These are phyloP conservation scores for Populus alba DNA, from an alignment of 345 rosid genomes.

Conservation along the genomic window DNA sequence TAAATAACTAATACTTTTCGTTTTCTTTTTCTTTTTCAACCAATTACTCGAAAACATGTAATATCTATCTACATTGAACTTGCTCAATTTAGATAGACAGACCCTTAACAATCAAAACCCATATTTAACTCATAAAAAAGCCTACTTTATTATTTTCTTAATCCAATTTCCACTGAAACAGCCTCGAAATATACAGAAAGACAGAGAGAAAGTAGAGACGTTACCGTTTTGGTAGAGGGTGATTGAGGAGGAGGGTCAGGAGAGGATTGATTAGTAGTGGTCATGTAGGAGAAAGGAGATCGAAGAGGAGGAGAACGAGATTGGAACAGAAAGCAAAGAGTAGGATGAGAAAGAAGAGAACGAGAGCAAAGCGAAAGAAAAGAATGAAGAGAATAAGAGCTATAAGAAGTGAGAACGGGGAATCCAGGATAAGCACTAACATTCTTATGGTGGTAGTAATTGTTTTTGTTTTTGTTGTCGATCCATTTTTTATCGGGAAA, in stretches of 20 bases:
- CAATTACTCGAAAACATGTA: not conserved
- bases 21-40: not conserved
- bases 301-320: conserved; percentile 39
- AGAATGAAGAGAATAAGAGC: conserved; percentile 37
- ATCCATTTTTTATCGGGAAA: conserved; percentile 3
- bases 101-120: not conserved
- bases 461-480: not conserved
- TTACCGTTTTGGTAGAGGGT: conserved; percentile 51
- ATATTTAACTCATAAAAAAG: not conserved
- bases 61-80: not conserved
- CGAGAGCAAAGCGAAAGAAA: conserved; percentile 36
- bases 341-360: conserved; percentile 36
- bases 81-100: not conserved
- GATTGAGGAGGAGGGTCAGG: conserved; percentile 30
- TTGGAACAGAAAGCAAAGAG: conserved; percentile 41
- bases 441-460: not conserved
- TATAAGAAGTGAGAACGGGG: conserved; percentile 41
- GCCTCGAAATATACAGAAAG: not conserved
- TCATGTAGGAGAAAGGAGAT: conserved; percentile 41
- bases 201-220: not conserved
- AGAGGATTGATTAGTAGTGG: conserved; percentile 34
- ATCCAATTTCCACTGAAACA: not conserved
- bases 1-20: not conserved
- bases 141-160: not conserved
- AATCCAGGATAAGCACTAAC: conserved; percentile 36